These are phyloP conservation scores for Starmerella floricola DNA, from an alignment of 805 yeast species.

Conservation along the genomic window DNA sequence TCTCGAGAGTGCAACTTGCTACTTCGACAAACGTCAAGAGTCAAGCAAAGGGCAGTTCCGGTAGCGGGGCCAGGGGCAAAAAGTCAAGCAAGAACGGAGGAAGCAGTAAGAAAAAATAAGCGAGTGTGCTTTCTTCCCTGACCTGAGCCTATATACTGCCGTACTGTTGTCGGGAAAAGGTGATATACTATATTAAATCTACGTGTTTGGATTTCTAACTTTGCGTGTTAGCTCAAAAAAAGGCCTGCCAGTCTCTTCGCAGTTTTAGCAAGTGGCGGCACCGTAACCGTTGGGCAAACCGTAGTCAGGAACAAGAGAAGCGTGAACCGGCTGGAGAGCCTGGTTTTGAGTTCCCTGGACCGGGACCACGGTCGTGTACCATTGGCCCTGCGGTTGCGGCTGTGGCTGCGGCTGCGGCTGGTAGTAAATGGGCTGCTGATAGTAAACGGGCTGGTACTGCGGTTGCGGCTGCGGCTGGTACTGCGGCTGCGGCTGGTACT, in stretches of 20 bases:
- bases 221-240: too few relatives aligned
- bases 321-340: constrained; percentile 13
- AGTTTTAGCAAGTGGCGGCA: constrained; percentile 1
- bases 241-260: background rate
- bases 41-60: background rate
- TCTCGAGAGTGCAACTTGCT: constrained; percentile 14
- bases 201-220: background rate
- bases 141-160: background rate
- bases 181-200: background rate
- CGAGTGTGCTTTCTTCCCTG: background rate
- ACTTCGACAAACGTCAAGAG: background rate
- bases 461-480: constrained; percentile 7
- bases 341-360: constrained; percentile 9
- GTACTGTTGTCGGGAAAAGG: too few relatives aligned
- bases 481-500: constrained; percentile 1
- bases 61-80: too few relatives aligned
- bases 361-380: constrained; percentile 14
- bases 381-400: constrained; percentile 13
- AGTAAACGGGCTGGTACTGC: background rate
- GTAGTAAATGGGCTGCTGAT: background rate
- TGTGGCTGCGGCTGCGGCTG: constrained; percentile 6
- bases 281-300: constrained; percentile 17
- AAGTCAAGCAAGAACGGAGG: too few relatives aligned
- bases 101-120: background rate
- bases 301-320: constrained; percentile 16